Conservation (phyloP, 2,329 filamentous ascomycete species). For the Didymella keratinophila region DNA sequence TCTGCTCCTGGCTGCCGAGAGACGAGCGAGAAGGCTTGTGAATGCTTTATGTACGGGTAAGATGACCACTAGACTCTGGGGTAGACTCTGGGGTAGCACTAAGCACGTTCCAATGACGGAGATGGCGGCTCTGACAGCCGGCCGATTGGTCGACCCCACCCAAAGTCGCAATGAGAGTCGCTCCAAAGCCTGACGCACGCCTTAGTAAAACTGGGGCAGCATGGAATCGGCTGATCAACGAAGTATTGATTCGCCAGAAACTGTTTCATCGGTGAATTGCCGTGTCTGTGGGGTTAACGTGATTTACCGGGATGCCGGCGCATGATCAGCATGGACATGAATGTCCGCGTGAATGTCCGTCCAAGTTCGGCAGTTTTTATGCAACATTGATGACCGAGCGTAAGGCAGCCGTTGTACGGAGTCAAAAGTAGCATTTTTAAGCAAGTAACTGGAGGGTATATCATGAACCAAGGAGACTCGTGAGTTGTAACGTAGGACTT, state of each 20-base stretch:
- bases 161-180: constrained; percentile 1
- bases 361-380: constrained; percentile 4
- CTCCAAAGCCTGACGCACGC: constrained; percentile 1
- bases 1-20: neutral
- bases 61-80: constrained; percentile 8
- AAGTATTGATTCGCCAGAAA: constrained; percentile 2
- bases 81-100: constrained; percentile 15
- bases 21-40: constrained; percentile 10
- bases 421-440: constrained; percentile 20
- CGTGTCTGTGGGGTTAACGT: constrained; percentile 6
- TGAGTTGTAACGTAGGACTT: neutral
- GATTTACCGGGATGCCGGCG: neutral
- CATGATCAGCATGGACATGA: constrained; percentile 6
- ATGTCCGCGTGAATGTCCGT: neutral
- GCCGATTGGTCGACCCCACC: constrained; percentile 16
- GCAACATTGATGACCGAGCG: constrained; percentile 8
- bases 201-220: constrained; percentile 2
- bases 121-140: constrained; percentile 4
- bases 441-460: constrained; percentile 11
- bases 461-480: constrained; percentile 23
- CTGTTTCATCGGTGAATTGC: constrained; percentile 3
- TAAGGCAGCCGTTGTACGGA: neutral
- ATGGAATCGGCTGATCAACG: neutral
- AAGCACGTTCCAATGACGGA: constrained; percentile 16
- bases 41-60: constrained; percentile 13